These are phyloP conservation scores for Chenopodium album DNA, from an alignment of 148 eudicot genomes.

Conservation along the genomic window DNA sequence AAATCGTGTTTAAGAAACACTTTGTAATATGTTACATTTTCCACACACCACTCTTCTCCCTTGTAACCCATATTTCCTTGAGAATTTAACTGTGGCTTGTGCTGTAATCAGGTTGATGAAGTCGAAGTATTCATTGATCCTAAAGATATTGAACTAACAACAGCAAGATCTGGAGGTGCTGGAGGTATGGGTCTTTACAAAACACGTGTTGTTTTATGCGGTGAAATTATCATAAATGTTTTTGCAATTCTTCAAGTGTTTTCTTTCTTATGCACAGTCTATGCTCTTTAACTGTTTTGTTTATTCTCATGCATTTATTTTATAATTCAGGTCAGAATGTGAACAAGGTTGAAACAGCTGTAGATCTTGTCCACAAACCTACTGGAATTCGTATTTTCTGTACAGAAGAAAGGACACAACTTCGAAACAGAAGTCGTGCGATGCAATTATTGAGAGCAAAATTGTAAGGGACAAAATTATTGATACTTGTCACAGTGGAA, in stretches of 20 bases:
- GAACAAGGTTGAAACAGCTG: conserved; percentile 98
- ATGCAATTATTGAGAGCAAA: conserved; percentile 93
- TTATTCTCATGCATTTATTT: conserved; percentile 30
- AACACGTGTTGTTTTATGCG: neutral
- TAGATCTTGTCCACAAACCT: conserved; percentile 95
- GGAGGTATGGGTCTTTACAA: conserved; percentile 61
- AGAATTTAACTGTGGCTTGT: neutral
- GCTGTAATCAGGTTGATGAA: conserved; percentile 79
- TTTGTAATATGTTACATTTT: too few relatives aligned
- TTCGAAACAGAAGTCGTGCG: conserved; percentile 82
- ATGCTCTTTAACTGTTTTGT: conserved; percentile 5
- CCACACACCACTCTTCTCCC: too few relatives aligned
- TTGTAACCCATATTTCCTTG: neutral
- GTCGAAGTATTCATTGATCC: conserved; percentile 97
- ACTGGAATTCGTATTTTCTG: conserved; percentile 98
- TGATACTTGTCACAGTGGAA: neutral
- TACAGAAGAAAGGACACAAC: conserved; percentile 94
- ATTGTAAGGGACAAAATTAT: conserved; percentile 51
- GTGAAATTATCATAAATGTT: neutral
- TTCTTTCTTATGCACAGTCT: conserved; percentile 4
- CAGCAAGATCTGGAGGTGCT: conserved; percentile 98
- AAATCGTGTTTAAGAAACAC: neutral
- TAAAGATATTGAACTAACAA: conserved; percentile 94
- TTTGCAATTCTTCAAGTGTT: neutral
- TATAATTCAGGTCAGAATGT: conserved; percentile 89